These are phyloP conservation scores for Cladorrhinum sp. DNA, from an alignment of 2,329 filamentous ascomycete species.

Conservation along the genomic window DNA sequence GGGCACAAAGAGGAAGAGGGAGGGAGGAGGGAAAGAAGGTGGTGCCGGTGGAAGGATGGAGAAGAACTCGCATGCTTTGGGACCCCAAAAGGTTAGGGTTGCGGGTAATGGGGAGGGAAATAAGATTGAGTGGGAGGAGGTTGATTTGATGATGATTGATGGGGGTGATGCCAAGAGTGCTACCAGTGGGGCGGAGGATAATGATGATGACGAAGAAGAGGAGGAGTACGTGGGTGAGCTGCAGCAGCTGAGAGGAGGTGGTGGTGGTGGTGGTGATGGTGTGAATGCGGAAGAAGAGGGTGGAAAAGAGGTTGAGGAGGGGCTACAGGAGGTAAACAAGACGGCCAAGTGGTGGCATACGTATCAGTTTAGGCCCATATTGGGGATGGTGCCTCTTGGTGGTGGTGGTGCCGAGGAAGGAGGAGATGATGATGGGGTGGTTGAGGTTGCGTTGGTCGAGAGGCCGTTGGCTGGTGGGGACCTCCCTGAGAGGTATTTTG, in stretches of 20 bases:
- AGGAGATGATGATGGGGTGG: constrained; percentile 24
- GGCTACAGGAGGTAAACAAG: constrained; percentile 30
- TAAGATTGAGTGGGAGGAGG: constrained; percentile 33
- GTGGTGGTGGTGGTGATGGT: no score
- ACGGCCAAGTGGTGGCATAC: constrained; percentile 67
- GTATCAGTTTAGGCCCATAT: constrained; percentile 89
- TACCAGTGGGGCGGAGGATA: constrained; percentile 40
- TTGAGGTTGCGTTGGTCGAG: constrained; percentile 87
- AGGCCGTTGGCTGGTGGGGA: constrained; percentile 81
- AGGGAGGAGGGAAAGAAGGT: constrained; percentile 38
- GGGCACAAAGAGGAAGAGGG: constrained; percentile 55
- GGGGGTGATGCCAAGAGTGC: constrained; percentile 27
- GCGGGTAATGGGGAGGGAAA: constrained; percentile 33
- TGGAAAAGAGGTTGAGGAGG: constrained; percentile 37
- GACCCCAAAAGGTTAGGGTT: constrained; percentile 41
- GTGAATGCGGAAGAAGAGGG: no score
- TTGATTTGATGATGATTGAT: constrained; percentile 34
- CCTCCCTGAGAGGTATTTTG: constrained; percentile 68
- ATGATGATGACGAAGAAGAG: constrained; percentile 42
- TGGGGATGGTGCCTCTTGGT: constrained; percentile 61
- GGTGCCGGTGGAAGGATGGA: constrained; percentile 55
- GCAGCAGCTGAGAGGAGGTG: constrained; percentile 34
- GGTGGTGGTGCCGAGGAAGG: constrained; percentile 33
- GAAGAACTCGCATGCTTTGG: constrained; percentile 41
- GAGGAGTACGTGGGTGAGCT: constrained; percentile 34